phyloP scores from a whole-genome alignment of 306 rosid species.

The Datisca glomerata region DNA sequence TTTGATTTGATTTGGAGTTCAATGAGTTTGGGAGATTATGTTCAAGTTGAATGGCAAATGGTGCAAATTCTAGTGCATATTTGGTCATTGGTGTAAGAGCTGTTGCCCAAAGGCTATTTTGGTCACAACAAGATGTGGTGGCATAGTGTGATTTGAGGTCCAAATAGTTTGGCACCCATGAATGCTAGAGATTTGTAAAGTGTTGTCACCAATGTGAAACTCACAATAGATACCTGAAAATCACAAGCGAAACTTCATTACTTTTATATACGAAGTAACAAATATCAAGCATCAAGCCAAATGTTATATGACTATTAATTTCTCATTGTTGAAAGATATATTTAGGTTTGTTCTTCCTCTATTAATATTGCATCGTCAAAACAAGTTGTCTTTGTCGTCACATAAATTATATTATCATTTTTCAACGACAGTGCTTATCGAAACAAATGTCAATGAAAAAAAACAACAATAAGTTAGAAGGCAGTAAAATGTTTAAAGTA shows the following conservation, averaged over 20 bases:
- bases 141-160: conserved; percentile 75
- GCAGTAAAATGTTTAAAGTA: too few species aligned
- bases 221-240: conserved; percentile 50
- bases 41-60: conserved; percentile 57
- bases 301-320: not conserved
- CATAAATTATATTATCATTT: too few species aligned
- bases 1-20: conserved; percentile 24
- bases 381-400: too few species aligned
- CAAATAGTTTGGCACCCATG: conserved; percentile 65
- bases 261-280: not conserved
- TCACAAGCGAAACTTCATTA: too few species aligned
- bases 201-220: conserved; percentile 43
- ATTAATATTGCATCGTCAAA: too few species aligned
- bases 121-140: conserved; percentile 26
- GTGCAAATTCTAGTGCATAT: conserved; percentile 69
- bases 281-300: not conserved
- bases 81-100: conserved; percentile 71
- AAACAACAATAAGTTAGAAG: too few species aligned
- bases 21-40: conserved; percentile 34
- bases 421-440: too few species aligned
- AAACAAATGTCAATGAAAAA: too few species aligned
- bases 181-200: conserved; percentile 34
- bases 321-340: too few species aligned
- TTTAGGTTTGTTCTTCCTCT: too few species aligned
- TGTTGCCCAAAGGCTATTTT: conserved; percentile 67